Base-by-base conservation (phyloP, 495 filamentous ascomycete genomes). In the Penicillium robsamsonii region DNA sequence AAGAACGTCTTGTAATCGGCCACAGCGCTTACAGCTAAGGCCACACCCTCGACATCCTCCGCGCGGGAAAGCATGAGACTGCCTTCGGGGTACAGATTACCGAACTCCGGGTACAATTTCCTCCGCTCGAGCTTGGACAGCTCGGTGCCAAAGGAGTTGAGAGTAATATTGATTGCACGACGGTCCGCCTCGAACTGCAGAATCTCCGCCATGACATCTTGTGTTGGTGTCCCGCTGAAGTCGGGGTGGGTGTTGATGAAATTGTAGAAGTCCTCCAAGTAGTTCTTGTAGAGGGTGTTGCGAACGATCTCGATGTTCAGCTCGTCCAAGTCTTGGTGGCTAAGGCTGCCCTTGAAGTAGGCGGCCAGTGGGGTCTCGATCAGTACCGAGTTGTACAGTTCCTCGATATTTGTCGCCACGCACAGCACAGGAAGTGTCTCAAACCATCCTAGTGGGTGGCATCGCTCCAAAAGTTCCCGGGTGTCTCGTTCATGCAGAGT, bases 211-310 rank as follows among this genome's bases (percentile, higher is more conserved):
- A 99, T 97, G 62, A 96, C 84, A 60, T 96, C 92, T 25, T 89
- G 80, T 1, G 95, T 97, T 2, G 94, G 92, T 4, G 91, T 95
- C 11, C 91, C 93, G 40, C 79, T 74, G 70, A 97, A 83, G 35
- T 94, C 91, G 0, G 92, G 79, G 68, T 96, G 80, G 22, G 85
- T 87, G 74, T 87, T 93, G 70, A 96, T 86, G 65, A 95, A 97
- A 27, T 87, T 78, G 76, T 96, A 84, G 74, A 98, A 99, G 69
- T 97, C 94, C 70, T 99, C 94, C 24, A 99, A 81, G 73, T 99
- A 99, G 77, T 96, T 96, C 83, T 97, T 97, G 81, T 97, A 99
- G 43, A 99, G 80, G 11, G 95, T 99, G 74, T 99, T 97, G 48
- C 95, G 87, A 45, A 99, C 86, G 67, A 99, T 99, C 77, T 99